Evolutionary conservation across 2,329 filamentous ascomycete species (phyloP), one percentile per base, ranked within the genome.

Genomic region (Aspergillus costaricaensis): DNA sequence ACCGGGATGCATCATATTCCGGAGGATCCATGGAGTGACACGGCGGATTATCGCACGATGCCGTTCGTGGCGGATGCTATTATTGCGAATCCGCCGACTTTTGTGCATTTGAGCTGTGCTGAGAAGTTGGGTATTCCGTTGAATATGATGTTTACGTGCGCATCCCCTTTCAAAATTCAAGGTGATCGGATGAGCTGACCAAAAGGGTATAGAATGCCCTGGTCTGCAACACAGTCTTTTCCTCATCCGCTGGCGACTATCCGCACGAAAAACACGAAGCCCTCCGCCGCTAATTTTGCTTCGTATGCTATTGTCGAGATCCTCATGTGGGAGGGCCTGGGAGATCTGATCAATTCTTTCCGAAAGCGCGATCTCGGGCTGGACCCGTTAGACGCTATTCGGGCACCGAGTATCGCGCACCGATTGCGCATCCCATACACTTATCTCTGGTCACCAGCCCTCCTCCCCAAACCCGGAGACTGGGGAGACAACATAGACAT

Each of bases 311-410:
- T 96, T 19, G 90, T 96, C 2, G 92, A 96, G 67, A 91, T 96
- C 85, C 87, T 96, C 83, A 93, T 92, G 10, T 96, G 92, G 92
- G 92, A 96, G 76, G 92, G 92, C 0, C 79, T 96, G 4, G 93
- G 93, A 39, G 93, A 97, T 74, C 82, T 97, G 5, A 94, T 97
- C 72, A 97, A 98, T 71, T 85, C 88, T 10, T 97, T 96, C 70
- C 84, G 93, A 55, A 87, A 89, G 65, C 87, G 88, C 60, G 85
- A 85, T 14, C 82, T 96, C 1, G 89, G 90, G 25, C 80, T 97
- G 0, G 90, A 95, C 48, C 85, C 89, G 0, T 82, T 97, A 44
- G 92, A 90, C 62, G 80, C 91, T 7, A 88, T 96, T 52, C 94
- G 90, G 85, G 93, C 91, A 2, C 92, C 93, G 8, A 91, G 90